Percentiles rank a stretch among this genome's conserved stretches.
Evolutionary conservation across 164 flowering plant genomes (phyloP).

Genomic region (Nymphaea thermarum): DNA sequence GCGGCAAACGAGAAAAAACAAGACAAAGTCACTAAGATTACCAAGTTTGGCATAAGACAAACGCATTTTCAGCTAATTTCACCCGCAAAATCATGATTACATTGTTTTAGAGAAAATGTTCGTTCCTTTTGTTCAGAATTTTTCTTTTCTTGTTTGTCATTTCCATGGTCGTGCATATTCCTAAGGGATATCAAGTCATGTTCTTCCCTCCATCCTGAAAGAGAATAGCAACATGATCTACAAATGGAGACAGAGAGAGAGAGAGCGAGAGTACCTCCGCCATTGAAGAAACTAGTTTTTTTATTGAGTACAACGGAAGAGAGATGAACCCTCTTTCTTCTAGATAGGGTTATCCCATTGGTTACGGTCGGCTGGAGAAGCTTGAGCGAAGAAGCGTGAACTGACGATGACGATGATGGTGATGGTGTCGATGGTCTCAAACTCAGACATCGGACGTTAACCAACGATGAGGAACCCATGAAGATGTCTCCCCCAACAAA

Average conservation of each 20-base stretch:
- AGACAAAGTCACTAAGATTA: no score
- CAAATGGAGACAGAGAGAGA: background rate
- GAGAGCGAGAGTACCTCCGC: constrained; percentile 18
- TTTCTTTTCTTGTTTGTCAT: background rate
- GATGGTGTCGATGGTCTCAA: constrained; percentile 1
- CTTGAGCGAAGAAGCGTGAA: constrained; percentile 14
- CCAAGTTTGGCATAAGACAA: background rate
- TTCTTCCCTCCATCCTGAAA: background rate
- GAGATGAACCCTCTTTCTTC: background rate
- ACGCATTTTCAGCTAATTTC: background rate
- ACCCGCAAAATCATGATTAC: no score
- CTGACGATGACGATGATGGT: constrained; percentile 16
- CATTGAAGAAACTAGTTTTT: constrained; percentile 20
- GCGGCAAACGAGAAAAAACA: no score
- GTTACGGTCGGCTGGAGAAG: background rate
- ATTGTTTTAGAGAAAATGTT: background rate
- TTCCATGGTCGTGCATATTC: background rate
- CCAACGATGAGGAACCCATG: no score
- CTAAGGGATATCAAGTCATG: no score
- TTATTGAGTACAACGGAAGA: constrained; percentile 6
- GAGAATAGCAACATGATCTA: background rate
- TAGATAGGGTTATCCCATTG: background rate
- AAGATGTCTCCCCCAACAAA: no score
- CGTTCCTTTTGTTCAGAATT: background rate
- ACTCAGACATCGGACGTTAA: background rate